Conservation (phyloP, 768 basidiomycete genomes). For the Dendrothele bispora region DNA sequence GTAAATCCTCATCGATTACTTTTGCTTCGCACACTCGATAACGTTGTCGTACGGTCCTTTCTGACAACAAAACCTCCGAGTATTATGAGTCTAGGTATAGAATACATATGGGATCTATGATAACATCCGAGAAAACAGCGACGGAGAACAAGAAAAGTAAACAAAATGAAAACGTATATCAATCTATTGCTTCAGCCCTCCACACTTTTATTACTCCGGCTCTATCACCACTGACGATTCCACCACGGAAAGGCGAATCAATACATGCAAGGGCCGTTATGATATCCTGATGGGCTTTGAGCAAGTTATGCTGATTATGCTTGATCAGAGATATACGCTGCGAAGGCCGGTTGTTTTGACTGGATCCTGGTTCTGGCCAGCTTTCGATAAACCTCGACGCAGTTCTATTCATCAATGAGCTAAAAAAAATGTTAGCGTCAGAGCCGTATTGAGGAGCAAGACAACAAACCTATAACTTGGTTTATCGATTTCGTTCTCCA, state of each 20-base stretch:
- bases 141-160: too few relatives aligned
- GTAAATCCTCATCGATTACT: too few relatives aligned
- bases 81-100: too few relatives aligned
- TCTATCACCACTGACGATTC: constrained; percentile 89
- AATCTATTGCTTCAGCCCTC: constrained; percentile 62
- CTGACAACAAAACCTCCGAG: too few relatives aligned
- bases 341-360: constrained; percentile 64
- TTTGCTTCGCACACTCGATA: too few relatives aligned
- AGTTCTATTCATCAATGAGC: constrained; percentile 39
- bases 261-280: constrained; percentile 84
- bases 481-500: constrained; percentile 72
- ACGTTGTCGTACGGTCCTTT: too few relatives aligned
- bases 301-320: constrained; percentile 78
- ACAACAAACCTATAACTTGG: constrained; percentile 72
- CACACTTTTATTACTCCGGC: constrained; percentile 91
- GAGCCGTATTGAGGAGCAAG: constrained; percentile 1
- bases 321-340: constrained; percentile 78
- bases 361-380: constrained; percentile 47
- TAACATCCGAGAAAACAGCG: too few relatives aligned
- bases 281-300: constrained; percentile 88
- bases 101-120: too few relatives aligned
- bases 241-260: constrained; percentile 90
- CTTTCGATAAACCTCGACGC: constrained; percentile 62
- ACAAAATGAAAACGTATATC: too few relatives aligned
- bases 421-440: constrained; percentile 12